Conservation (phyloP, 2,329 filamentous ascomycete species). For the Colletotrichum destructivum region DNA sequence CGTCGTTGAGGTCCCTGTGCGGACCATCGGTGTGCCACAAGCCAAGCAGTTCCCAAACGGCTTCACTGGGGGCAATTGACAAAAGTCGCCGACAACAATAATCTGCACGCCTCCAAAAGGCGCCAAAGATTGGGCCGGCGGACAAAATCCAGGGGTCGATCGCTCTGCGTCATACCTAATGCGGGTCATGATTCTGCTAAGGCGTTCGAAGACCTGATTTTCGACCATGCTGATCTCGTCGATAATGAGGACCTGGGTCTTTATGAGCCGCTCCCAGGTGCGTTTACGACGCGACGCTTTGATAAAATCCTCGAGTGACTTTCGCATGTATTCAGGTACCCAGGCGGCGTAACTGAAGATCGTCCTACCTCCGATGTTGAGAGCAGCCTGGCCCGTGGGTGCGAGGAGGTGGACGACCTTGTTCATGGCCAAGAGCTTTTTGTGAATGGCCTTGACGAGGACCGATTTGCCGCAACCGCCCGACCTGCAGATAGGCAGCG, state of each 20-base stretch:
- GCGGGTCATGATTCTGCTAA: conserved; percentile 64
- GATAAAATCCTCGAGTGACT: neutral
- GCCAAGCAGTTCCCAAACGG: neutral
- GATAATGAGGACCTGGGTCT: conserved; percentile 71
- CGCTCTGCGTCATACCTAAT: neutral
- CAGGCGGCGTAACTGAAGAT: conserved; percentile 72
- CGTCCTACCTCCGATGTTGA: conserved; percentile 70
- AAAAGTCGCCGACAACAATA: conserved; percentile 31
- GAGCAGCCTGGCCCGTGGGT: conserved; percentile 72
- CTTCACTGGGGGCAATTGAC: conserved; percentile 9
- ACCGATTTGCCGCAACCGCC: conserved; percentile 32
- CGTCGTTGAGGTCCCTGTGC: too few species aligned
- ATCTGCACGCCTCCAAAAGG: conserved; percentile 23
- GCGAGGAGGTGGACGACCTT: conserved; percentile 64
- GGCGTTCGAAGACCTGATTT: conserved; percentile 71
- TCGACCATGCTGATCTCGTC: conserved; percentile 79
- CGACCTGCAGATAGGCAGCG: neutral
- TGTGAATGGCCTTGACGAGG: conserved; percentile 5
- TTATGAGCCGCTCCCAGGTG: conserved; percentile 54
- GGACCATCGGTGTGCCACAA: neutral
- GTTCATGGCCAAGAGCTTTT: neutral
- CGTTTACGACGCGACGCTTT: conserved; percentile 42
- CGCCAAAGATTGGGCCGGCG: too few species aligned
- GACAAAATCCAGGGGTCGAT: too few species aligned
- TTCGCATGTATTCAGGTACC: conserved; percentile 52